These are phyloP conservation scores for Fomes fomentarius DNA, from an alignment of 1,284 basidiomycete species.

Conservation along the genomic window DNA sequence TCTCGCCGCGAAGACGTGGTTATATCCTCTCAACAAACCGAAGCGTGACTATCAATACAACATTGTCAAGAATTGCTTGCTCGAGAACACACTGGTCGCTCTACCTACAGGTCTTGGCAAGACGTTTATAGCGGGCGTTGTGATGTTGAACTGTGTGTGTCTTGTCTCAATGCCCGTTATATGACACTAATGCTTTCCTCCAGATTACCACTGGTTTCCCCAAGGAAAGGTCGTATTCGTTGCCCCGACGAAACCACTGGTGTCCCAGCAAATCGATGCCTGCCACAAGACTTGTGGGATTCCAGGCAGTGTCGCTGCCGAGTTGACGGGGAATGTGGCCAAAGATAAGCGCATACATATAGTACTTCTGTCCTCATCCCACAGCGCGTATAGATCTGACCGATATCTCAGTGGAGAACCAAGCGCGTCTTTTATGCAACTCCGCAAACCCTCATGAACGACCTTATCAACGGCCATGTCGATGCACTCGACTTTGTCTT, in stretches of 20 bases:
- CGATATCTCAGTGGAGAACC: slow-evolving; percentile 34
- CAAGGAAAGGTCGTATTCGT: slow-evolving; percentile 94
- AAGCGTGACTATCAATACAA: slow-evolving; percentile 96
- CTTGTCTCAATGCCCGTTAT: neutral
- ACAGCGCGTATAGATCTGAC: no score
- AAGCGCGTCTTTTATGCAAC: slow-evolving; percentile 98
- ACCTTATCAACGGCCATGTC: slow-evolving; percentile 74
- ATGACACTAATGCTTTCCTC: neutral
- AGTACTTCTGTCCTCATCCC: slow-evolving; percentile 47
- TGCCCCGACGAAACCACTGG: slow-evolving; percentile 94
- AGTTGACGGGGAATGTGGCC: slow-evolving; percentile 81
- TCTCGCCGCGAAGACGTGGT: slow-evolving; percentile 85
- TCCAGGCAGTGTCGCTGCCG: slow-evolving; percentile 83
- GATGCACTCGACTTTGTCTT: slow-evolving; percentile 83
- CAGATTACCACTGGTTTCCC: slow-evolving; percentile 94
- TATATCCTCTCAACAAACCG: slow-evolving; percentile 89
- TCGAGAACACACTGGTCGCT: slow-evolving; percentile 94
- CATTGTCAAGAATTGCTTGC: slow-evolving; percentile 86
- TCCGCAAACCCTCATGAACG: slow-evolving; percentile 94
- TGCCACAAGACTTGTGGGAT: slow-evolving; percentile 96
- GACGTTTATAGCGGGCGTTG: slow-evolving; percentile 96
- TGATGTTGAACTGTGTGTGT: slow-evolving; percentile 90
- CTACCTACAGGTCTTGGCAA: slow-evolving; percentile 97
- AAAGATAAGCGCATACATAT: slow-evolving; percentile 54
- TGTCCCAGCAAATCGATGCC: slow-evolving; percentile 93